Base-by-base conservation (phyloP, 495 filamentous ascomycete species). In the Chaetomium fimeti region DNA sequence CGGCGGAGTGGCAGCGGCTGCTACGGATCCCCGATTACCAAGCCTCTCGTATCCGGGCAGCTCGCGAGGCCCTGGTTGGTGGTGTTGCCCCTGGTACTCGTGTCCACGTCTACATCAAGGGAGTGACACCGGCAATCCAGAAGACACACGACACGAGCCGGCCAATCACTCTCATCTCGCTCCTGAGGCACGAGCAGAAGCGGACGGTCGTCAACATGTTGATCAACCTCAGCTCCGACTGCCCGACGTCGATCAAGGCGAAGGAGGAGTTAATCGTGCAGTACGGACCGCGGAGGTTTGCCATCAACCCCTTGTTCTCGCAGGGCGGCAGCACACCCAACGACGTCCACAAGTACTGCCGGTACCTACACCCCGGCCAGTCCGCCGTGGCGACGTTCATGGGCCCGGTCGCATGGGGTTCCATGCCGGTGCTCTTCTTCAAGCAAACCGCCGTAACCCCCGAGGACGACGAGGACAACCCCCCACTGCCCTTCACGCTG, bases 171-270 rank as follows among this genome's bases (percentile, higher is more conserved):
- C 76, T 96, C 22, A 92, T 93, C 78, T 93, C 91, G 2, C 84
- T 98, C 0, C 82, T 98, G 45, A 86, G 91, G 24, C 94, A 98
- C 72, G 94, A 98, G 77, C 91, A 97, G 73, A 98, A 98, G 80
- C 85, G 86, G 63, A 91, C 92, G 5, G 88, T 89, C 16, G 81
- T 93, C 64, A 95, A 97, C 75, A 86, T 92, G 73, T 90, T 89
- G 71, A 86, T 98, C 70, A 90, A 88, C 25, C 84, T 97, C 47
- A 88, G 81, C 73, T 87, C 89, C 16, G 87, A 88, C 69, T 79
- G 84, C 66, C 81, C 89, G 40, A 73, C 78, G 20, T 91, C 93
- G 0, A 82, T 98, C 66, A 91, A 90, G 74, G 87, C 92, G 7
- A 98, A 98, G 80, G 88, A 92, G 66, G 88, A 95, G 70, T 78